phyloP scores from a whole-genome alignment of 1,284 basidiomycete species.

The Cerioporus squamosus region DNA sequence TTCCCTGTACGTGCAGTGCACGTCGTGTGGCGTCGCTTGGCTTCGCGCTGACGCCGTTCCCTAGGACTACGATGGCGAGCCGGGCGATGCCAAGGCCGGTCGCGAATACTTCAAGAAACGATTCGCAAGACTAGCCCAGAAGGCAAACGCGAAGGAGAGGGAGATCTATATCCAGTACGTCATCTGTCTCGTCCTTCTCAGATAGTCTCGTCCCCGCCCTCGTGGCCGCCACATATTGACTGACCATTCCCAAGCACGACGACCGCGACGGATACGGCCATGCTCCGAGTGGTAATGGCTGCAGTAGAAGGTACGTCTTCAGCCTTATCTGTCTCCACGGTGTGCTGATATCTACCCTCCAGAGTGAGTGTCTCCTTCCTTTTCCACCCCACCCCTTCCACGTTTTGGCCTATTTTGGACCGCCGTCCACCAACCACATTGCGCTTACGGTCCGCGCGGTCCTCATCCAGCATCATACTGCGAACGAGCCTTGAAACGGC shows the following conservation, averaged over 20 bases:
- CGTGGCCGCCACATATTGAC: constrained; percentile 11
- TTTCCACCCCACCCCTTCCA: constrained; percentile 31
- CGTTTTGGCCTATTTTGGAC: constrained; percentile 24
- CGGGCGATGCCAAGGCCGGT: constrained; percentile 72
- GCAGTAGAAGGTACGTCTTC: constrained; percentile 80
- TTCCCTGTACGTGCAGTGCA: constrained; percentile 68
- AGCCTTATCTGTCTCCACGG: constrained; percentile 9
- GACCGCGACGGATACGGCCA: constrained; percentile 92
- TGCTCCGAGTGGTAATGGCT: constrained; percentile 92
- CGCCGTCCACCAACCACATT: constrained; percentile 26
- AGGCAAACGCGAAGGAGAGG: constrained; percentile 82
- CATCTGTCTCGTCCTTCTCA: neutral
- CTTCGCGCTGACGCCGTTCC: constrained; percentile 1
- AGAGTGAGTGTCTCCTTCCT: constrained; percentile 73
- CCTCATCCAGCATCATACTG: constrained; percentile 46
- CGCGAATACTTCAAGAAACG: constrained; percentile 90
- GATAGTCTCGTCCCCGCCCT: neutral
- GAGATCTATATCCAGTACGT: constrained; percentile 91
- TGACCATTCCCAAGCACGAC: constrained; percentile 64
- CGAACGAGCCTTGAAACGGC: constrained; percentile 49
- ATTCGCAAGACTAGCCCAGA: constrained; percentile 83
- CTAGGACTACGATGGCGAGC: constrained; percentile 79
- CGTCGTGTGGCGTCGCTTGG: neutral
- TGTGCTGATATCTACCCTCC: constrained; percentile 23
- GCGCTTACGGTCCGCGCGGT: constrained; percentile 26